A percentile compares a stretch with the other conserved stretches of the same genome.
Conservation (phyloP, 768 basidiomycete species). For the Kwoniella shandongensis region DNA sequence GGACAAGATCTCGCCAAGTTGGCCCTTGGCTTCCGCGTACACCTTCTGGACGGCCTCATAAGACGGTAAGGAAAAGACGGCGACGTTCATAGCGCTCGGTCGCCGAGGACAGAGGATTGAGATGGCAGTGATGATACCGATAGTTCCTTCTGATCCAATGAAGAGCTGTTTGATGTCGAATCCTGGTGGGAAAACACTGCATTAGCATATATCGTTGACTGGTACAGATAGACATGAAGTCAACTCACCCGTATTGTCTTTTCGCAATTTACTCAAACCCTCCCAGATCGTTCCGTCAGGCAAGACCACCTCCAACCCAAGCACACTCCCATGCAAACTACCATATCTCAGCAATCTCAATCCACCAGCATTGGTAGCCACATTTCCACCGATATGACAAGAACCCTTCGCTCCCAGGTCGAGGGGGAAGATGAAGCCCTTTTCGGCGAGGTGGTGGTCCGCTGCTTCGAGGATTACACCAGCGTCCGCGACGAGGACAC, state of each 20-base stretch:
- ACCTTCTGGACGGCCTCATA: slow-evolving; percentile 85
- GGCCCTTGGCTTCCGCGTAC: slow-evolving; percentile 73
- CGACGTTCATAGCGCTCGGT: slow-evolving; percentile 75
- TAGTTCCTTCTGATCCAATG: slow-evolving; percentile 94
- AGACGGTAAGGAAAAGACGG: slow-evolving; percentile 81
- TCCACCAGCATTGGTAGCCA: slow-evolving; percentile 97
- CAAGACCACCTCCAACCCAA: slow-evolving; percentile 92
- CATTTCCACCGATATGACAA: slow-evolving; percentile 97
- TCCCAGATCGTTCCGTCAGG: slow-evolving; percentile 91
- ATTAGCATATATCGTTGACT: background rate
- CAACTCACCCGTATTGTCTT: slow-evolving; percentile 88
- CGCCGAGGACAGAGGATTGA: slow-evolving; percentile 88
- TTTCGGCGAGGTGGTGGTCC: slow-evolving; percentile 77
- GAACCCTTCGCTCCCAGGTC: slow-evolving; percentile 96
- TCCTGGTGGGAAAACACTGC: slow-evolving; percentile 58
- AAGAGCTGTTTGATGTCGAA: slow-evolving; percentile 98
- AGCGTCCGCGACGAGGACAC: slow-evolving; percentile 87
- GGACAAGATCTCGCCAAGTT: slow-evolving; percentile 90
- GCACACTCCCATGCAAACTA: slow-evolving; percentile 87
- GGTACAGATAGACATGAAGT: background rate
- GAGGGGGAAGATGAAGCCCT: slow-evolving; percentile 93
- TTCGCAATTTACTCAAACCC: slow-evolving; percentile 80
- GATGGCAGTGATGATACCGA: slow-evolving; percentile 91
- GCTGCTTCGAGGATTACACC: slow-evolving; percentile 89
- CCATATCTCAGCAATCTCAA: slow-evolving; percentile 90